A percentile compares a stretch with the other conserved stretches of the same genome.
Conservation (phyloP, 495 filamentous ascomycete species). For the Stereocaulon alpinum region DNA sequence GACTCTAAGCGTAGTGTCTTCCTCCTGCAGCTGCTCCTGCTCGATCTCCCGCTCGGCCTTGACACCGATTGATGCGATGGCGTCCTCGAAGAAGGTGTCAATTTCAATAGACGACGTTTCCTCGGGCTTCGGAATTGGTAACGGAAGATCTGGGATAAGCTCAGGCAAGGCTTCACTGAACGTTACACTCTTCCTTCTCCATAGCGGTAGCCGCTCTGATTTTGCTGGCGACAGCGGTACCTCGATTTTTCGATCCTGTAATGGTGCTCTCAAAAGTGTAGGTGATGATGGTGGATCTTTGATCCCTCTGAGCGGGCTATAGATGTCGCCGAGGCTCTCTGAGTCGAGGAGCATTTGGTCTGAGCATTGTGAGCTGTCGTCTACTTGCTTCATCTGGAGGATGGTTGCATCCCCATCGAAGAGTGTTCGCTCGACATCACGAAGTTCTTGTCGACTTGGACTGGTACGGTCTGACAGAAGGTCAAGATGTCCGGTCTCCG, state of each 20-base stretch:
- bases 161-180: slow-evolving; percentile 28
- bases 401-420: slow-evolving; percentile 27
- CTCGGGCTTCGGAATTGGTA: slow-evolving; percentile 18
- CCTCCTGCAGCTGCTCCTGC: slow-evolving; percentile 52
- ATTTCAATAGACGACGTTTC: slow-evolving; percentile 25
- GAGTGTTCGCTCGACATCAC: slow-evolving; percentile 35
- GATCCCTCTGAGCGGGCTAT: slow-evolving; percentile 17
- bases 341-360: slow-evolving; percentile 20
- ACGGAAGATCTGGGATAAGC: slow-evolving; percentile 24
- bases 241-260: slow-evolving; percentile 31
- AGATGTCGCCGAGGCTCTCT: slow-evolving; percentile 21
- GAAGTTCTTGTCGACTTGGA: slow-evolving; percentile 36
- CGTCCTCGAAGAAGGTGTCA: slow-evolving; percentile 31
- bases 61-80: slow-evolving; percentile 37
- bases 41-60: slow-evolving; percentile 36
- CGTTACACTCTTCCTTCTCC: slow-evolving; percentile 28
- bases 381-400: slow-evolving; percentile 1
- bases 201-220: slow-evolving; percentile 21
- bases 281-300: slow-evolving; percentile 20
- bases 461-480: slow-evolving; percentile 41
- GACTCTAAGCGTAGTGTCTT: slow-evolving; percentile 46
- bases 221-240: slow-evolving; percentile 25
- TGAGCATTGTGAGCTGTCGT: slow-evolving; percentile 12
- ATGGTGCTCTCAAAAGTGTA: slow-evolving; percentile 20
- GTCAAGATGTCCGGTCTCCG: slow-evolving; percentile 39